These are phyloP conservation scores for Rosa rugosa DNA, from an alignment of 306 rosid species.

Conservation along the genomic window DNA sequence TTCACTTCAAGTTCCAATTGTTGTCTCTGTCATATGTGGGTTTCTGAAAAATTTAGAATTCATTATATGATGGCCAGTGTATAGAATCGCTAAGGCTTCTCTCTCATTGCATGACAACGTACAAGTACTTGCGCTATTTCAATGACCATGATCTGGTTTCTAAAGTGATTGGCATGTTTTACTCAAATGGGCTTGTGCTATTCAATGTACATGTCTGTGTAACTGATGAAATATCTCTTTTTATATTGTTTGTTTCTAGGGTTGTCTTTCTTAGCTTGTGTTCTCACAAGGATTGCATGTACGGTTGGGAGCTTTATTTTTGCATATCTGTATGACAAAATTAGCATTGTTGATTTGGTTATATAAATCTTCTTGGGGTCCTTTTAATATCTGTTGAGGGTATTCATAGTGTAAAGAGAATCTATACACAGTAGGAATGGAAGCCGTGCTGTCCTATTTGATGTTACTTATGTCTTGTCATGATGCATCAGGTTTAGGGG, in stretches of 20 bases:
- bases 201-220: slow-evolving; percentile 6
- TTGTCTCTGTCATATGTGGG: background rate
- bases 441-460: background rate
- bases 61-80: slow-evolving; percentile 17
- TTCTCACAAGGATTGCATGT: slow-evolving; percentile 49
- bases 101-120: slow-evolving; percentile 84
- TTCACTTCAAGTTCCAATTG: no score
- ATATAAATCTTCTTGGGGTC: no score
- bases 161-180: background rate
- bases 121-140: slow-evolving; percentile 88
- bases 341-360: no score
- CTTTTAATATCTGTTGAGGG: no score
- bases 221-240: background rate
- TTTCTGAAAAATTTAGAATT: slow-evolving; percentile 1
- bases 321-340: no score
- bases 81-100: slow-evolving; percentile 71
- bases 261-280: slow-evolving; percentile 93
- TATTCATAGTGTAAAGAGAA: background rate
- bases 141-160: slow-evolving; percentile 69
- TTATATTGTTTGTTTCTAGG: slow-evolving; percentile 36
- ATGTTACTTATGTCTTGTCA: background rate
- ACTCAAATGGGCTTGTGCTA: background rate
- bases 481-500: background rate
- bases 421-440: background rate
- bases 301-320: no score